Evolutionary conservation across 2,329 filamentous ascomycete genomes (phyloP).

Genomic region (Neopestalotiopsis sp.): DNA sequence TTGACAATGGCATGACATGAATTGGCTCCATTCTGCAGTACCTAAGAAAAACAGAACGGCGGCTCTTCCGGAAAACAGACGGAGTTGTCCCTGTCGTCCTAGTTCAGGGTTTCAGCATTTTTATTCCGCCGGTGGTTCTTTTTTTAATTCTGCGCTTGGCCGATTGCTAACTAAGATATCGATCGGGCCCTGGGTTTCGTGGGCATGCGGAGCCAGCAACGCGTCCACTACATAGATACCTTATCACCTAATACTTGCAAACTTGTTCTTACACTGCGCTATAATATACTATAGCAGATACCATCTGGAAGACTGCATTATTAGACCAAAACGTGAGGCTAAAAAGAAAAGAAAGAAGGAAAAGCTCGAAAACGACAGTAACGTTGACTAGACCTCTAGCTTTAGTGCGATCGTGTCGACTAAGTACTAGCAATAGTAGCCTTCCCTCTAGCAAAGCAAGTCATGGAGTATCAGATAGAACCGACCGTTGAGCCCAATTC

Average conservation of each 20-base stretch:
- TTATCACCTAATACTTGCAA: neutral
- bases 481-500: neutral
- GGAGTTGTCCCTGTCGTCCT: neutral
- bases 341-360: neutral
- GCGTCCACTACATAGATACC: neutral
- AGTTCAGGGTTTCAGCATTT: neutral
- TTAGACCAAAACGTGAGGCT: neutral
- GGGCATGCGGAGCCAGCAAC: neutral
- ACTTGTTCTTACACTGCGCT: no score
- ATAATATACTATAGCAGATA: no score
- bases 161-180: neutral
- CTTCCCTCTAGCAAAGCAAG: no score
- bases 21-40: no score
- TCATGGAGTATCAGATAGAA: neutral
- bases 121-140: neutral
- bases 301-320: neutral
- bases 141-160: neutral
- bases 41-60: no score
- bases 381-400: neutral
- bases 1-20: no score
- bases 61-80: neutral
- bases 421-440: neutral
- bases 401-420: neutral
- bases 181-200: neutral
- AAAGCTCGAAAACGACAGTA: neutral